Evolutionary conservation across 2,329 filamentous ascomycete species (phyloP).

Genomic region (Calonectria crousiana): DNA sequence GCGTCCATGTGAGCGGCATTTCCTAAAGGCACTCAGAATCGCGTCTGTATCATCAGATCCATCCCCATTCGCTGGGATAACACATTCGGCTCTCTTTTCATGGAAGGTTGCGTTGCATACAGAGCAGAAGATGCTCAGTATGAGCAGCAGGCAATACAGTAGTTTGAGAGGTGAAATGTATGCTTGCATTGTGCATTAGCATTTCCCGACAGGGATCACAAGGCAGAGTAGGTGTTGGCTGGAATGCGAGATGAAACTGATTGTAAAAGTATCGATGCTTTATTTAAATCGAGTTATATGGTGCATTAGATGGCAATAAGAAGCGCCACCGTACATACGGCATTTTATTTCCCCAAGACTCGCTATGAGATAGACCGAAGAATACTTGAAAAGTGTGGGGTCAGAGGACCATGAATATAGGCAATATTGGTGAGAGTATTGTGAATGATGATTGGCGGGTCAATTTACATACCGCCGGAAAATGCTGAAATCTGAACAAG

Average conservation of each 20-base stretch:
- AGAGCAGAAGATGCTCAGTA: not conserved
- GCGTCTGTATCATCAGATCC: slow-evolving; percentile 2
- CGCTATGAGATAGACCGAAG: not conserved
- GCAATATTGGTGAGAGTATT: not conserved
- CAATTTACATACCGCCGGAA: not conserved
- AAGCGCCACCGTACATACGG: not conserved
- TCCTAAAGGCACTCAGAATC: not conserved
- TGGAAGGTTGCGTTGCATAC: not conserved
- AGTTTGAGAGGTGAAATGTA: no score
- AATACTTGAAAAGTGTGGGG: not conserved
- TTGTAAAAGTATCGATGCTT: no score
- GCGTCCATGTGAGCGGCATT: not conserved
- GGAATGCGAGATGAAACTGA: not conserved
- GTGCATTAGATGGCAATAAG: no score
- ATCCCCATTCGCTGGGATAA: not conserved
- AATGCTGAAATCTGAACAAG: not conserved
- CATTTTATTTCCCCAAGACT: not conserved
- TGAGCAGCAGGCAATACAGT: not conserved
- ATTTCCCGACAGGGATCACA: not conserved
- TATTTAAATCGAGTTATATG: not conserved
- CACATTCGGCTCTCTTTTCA: not conserved
- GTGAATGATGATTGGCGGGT: not conserved
- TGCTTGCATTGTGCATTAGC: not conserved
- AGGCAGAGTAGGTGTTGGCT: no score
- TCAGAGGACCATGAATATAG: not conserved